Percentiles rank a stretch among this genome's conserved stretches.
Evolutionary conservation across 2,329 filamentous ascomycete genomes (phyloP).

Genomic region (Lanzia echinophila): DNA sequence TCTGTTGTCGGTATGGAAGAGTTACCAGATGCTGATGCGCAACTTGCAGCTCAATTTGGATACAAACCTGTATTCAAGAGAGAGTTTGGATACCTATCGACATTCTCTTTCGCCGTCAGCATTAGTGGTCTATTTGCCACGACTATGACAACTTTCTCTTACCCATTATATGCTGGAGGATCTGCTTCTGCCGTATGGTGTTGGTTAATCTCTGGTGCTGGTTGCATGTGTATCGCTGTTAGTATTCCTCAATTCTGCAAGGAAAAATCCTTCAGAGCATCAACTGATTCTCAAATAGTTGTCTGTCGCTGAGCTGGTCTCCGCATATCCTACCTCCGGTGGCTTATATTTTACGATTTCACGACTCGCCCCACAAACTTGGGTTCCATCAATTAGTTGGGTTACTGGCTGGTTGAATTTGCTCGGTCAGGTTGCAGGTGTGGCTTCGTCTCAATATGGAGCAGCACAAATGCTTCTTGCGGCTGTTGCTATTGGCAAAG

Average conservation of each 20-base stretch:
- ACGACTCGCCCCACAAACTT: slow-evolving; percentile 42
- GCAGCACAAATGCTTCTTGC: slow-evolving; percentile 50
- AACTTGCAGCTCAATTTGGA: slow-evolving; percentile 28
- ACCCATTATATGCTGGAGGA: slow-evolving; percentile 47
- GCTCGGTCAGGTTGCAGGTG: slow-evolving; percentile 43
- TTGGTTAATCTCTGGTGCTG: slow-evolving; percentile 50
- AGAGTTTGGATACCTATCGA: slow-evolving; percentile 51
- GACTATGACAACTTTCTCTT: slow-evolving; percentile 48
- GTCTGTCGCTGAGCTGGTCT: slow-evolving; percentile 31
- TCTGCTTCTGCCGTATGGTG: slow-evolving; percentile 49
- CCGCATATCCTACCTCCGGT: slow-evolving; percentile 45
- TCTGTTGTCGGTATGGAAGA: slow-evolving; percentile 14
- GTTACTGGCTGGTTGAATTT: slow-evolving; percentile 43
- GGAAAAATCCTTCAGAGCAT: no score
- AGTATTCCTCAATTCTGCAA: slow-evolving; percentile 10
- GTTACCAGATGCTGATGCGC: slow-evolving; percentile 26
- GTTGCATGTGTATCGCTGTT: slow-evolving; percentile 48
- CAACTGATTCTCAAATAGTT: slow-evolving; percentile 19
- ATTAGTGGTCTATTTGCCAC: slow-evolving; percentile 51
- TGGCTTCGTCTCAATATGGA: slow-evolving; percentile 52
- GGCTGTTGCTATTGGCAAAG: slow-evolving; percentile 44
- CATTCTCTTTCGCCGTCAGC: slow-evolving; percentile 54
- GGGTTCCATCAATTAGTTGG: slow-evolving; percentile 44
- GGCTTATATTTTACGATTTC: slow-evolving; percentile 51
- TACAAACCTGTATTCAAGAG: slow-evolving; percentile 47